Evolutionary conservation across 2,329 filamentous ascomycete species (phyloP).

Genomic region (Thelonectria discophora): DNA sequence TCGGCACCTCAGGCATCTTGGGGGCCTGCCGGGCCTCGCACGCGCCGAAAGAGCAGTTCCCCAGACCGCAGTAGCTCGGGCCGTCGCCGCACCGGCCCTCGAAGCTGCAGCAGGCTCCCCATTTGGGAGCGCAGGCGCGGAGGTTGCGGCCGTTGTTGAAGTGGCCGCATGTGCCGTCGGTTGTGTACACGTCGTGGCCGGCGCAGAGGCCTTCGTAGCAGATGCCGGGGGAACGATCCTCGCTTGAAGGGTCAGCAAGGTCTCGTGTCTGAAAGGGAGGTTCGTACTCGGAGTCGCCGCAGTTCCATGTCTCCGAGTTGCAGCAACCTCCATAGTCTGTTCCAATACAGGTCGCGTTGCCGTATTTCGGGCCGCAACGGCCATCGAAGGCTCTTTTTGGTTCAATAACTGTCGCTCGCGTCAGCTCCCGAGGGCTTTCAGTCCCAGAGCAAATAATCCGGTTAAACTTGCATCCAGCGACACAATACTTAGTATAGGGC

Average conservation of each 20-base stretch:
- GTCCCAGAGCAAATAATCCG: neutral
- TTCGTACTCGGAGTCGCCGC: constrained; percentile 13
- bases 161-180: constrained; percentile 47
- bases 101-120: constrained; percentile 45
- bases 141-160: constrained; percentile 33
- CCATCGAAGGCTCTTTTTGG: constrained; percentile 15
- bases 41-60: neutral
- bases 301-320: constrained; percentile 28
- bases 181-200: constrained; percentile 43
- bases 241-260: constrained; percentile 28
- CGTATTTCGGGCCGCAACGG: constrained; percentile 14
- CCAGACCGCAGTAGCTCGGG: constrained; percentile 32
- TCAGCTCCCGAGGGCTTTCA: neutral
- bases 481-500: constrained; percentile 21
- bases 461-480: constrained; percentile 17
- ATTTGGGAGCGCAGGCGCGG: constrained; percentile 44
- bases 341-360: constrained; percentile 24
- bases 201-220: constrained; percentile 47
- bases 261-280: no score
- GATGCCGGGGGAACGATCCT: constrained; percentile 45
- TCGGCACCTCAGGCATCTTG: constrained; percentile 16
- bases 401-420: constrained; percentile 1
- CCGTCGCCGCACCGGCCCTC: constrained; percentile 41
- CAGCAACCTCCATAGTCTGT: constrained; percentile 21
- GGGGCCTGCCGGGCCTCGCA: neutral